Base-by-base conservation (phyloP, 2,329 filamentous ascomycete genomes). In the Penicillium freii region DNA sequence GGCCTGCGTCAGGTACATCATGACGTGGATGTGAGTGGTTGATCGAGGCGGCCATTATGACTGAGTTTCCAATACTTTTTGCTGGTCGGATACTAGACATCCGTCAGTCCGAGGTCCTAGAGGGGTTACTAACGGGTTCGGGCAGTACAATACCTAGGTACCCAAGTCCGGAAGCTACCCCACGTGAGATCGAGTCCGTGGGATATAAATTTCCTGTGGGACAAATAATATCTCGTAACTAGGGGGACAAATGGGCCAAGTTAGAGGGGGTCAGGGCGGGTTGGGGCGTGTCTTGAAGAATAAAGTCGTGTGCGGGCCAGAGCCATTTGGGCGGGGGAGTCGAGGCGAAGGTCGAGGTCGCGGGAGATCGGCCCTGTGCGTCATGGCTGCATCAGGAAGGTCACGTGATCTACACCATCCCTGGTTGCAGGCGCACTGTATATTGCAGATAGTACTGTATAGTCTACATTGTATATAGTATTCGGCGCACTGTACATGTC, bases 331-430 rank as follows among this genome's bases (percentile, higher is more conserved):
- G 61, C 63, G 64, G 60, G 66, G 64, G 60, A 65, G 56, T 60
- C 51, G 40, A 51, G 52, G 55, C 51, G 52, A 54, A 56, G 53
- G 55, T 51, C 54, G 54, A 50, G 50, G 51, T 51, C 50, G 56
- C 58, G 67, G 69, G 62, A 67, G 70, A 71, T 72, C 69, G 63
- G 64, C 69, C 62, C 57, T 63, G 63, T 70, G 67, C 70, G 70
- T 72, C 70, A 72, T 72, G 51, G 58, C 60, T 67, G 62, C 63
- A 66, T 67, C 62, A 64, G 47, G 51, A 17, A 52, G 4, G 47
- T 66, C 70, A 71, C 68, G 68, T 72, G 66, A 29, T 23, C 3
- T 34, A 3, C 40, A 33, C 8, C 42, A 38, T 36, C 31, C 13
- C 33, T 13, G 34, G 25, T 54, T 48, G 34, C 13, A 40, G 40